Evolutionary conservation across 495 filamentous ascomycete genomes (phyloP), one percentile per base, ranked within the genome.

Genomic region (Cryomyces antarcticus): DNA sequence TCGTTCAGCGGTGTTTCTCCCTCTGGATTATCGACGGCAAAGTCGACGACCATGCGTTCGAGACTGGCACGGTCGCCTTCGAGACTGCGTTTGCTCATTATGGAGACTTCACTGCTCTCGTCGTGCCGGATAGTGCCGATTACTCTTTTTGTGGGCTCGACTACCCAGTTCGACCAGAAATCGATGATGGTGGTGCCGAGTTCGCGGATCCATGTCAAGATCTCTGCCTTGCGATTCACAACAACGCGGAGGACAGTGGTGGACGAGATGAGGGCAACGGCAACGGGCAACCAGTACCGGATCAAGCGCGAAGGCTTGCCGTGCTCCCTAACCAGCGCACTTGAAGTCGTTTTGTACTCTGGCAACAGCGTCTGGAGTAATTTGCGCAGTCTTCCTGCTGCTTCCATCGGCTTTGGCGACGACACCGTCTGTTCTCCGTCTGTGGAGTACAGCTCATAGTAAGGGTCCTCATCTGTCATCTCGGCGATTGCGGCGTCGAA

Each of bases 1-100:
- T 80, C 66, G 3, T 65, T 71, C 28, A 75, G 51, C 2, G 45
- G 45, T 30, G 69, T 55, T 7, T 55, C 45, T 3, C 48, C 50
- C 29, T 68, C 63, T 5, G 80, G 75, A 51, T 82, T 79, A 44
- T 93, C 83, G 11, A 75, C 62, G 5, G 83, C 79, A 62, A 96
- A 97, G 51, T 96, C 87, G 11, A 96, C 78, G 2, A 96, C 89
- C 89, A 97, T 97, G 31, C 89, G 75, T 57, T 97, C 89, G 37
- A 97, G 64, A 50, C 85, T 93, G 13, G 82, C 82, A 38, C 82
- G 75, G 51, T 97, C 89, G 12, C 83, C 85, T 55, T 79, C 72
- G 24, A 97, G 65, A 49, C 83, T 93, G 48, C 82, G 77, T 39
- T 80, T 82, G 61, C 83, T 93, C 82, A 96, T 89, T 46, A 97